Conservation (phyloP, 2,329 filamentous ascomycete genomes). For the Aquanectria penicillioides region DNA sequence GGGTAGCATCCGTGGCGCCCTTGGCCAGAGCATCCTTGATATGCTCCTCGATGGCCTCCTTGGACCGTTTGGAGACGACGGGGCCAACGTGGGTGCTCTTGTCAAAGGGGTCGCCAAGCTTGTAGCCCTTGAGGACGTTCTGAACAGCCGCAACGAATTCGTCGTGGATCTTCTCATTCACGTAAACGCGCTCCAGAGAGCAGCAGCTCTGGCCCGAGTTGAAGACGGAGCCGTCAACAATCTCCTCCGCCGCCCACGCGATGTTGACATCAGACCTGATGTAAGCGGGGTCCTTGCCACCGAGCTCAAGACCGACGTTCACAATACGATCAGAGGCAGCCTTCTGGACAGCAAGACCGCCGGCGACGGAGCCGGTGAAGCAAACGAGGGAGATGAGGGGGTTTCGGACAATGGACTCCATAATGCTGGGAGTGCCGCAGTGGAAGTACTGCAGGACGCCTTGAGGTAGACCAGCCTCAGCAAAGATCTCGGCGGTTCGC, state of each 20-base stretch:
- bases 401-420: constrained; percentile 82
- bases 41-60: constrained; percentile 79
- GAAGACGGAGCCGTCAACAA: constrained; percentile 95
- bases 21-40: constrained; percentile 84
- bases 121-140: constrained; percentile 82
- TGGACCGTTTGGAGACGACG: constrained; percentile 84
- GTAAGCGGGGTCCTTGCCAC: constrained; percentile 95
- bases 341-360: constrained; percentile 85
- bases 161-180: constrained; percentile 86
- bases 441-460: constrained; percentile 94
- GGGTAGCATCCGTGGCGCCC: constrained; percentile 86
- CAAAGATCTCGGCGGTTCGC: constrained; percentile 80
- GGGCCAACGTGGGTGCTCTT: constrained; percentile 85
- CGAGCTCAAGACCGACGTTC: constrained; percentile 88
- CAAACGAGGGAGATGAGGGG: constrained; percentile 83
- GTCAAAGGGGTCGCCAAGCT: constrained; percentile 87
- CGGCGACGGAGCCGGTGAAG: constrained; percentile 93
- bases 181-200: constrained; percentile 90
- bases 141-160: constrained; percentile 82
- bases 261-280: constrained; percentile 87
- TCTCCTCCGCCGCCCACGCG: constrained; percentile 90
- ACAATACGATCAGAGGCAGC: constrained; percentile 86
- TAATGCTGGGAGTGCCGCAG: constrained; percentile 78
- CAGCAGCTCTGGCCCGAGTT: constrained; percentile 99
- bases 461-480: constrained; percentile 80